Evolutionary conservation across 495 filamentous ascomycete species (phyloP).

Genomic region (Talaromyces stipitatus): DNA sequence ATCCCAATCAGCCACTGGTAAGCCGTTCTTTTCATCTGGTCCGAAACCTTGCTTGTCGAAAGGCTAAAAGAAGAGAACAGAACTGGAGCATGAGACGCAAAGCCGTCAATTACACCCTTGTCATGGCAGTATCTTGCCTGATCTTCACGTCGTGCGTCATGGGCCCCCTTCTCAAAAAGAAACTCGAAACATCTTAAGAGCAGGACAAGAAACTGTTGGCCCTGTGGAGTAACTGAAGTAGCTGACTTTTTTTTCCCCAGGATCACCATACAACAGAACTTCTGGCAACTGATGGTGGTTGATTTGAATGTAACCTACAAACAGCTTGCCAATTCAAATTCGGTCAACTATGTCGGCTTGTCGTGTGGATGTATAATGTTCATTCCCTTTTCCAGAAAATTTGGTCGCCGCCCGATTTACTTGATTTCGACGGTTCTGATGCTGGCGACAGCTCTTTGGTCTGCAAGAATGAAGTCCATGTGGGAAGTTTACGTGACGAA

Average conservation of each 20-base stretch:
- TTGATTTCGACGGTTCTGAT: constrained; percentile 22
- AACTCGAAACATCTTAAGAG: too few species aligned
- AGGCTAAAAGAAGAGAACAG: constrained; percentile 6
- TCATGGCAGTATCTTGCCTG: constrained; percentile 21
- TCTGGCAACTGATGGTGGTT: constrained; percentile 29
- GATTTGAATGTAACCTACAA: constrained; percentile 21
- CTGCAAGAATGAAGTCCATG: constrained; percentile 14
- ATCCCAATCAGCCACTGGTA: constrained; percentile 30
- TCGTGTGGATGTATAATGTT: constrained; percentile 24
- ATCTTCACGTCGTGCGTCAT: constrained; percentile 29
- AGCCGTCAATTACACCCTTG: constrained; percentile 22
- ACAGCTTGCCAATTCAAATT: constrained; percentile 21
- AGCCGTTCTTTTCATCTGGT: background rate
- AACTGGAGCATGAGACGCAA: constrained; percentile 30
- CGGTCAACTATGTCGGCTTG: constrained; percentile 27
- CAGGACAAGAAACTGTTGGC: too few species aligned
- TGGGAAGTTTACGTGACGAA: constrained; percentile 23
- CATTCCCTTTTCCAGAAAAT: constrained; percentile 27
- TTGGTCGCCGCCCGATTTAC: constrained; percentile 27
- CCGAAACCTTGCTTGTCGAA: background rate
- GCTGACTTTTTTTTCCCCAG: too few species aligned
- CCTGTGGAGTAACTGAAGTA: too few species aligned
- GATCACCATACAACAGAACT: constrained; percentile 23
- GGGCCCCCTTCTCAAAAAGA: too few species aligned
- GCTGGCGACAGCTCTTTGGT: constrained; percentile 25